A percentile compares a stretch with the other conserved stretches of the same genome.
Conservation (phyloP, 2,329 filamentous ascomycete genomes). For the Thielaviopsis populi region DNA sequence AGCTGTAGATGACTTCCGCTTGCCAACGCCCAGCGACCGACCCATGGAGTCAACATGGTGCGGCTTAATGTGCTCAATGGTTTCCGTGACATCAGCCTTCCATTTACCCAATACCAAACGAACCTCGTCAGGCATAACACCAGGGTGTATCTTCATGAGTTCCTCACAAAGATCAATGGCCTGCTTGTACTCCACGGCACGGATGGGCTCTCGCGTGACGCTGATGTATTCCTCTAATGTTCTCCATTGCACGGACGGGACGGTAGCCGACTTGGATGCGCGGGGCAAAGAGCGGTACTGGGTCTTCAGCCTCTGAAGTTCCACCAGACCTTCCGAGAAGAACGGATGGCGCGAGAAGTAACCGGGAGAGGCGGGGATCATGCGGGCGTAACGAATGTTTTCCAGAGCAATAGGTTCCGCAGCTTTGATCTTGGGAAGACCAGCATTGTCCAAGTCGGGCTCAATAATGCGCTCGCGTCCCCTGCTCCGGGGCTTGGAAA, state of each 20-base stretch:
- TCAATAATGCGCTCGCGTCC: conserved; percentile 15
- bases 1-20: conserved; percentile 75
- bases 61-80: conserved; percentile 12
- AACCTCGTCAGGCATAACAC: conserved; percentile 15
- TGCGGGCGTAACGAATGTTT: conserved; percentile 42
- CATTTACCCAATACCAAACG: conserved; percentile 15
- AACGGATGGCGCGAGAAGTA: conserved; percentile 80
- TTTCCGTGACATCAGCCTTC: conserved; percentile 16
- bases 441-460: conserved; percentile 15
- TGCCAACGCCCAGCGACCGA: conserved; percentile 63
- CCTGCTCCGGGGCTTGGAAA: neutral
- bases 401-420: conserved; percentile 16
- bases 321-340: conserved; percentile 74
- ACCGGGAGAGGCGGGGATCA: conserved; percentile 74
- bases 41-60: conserved; percentile 57
- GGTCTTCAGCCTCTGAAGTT: conserved; percentile 54
- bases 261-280: neutral
- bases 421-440: conserved; percentile 16
- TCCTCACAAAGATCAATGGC: conserved; percentile 62
- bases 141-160: conserved; percentile 71
- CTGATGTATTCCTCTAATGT: conserved; percentile 61
- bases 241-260: conserved; percentile 63
- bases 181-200: conserved; percentile 61
- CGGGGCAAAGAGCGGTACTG: conserved; percentile 60
- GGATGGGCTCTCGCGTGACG: conserved; percentile 55